These are phyloP conservation scores for Paraphoma chrysanthemicola DNA, from an alignment of 2,329 filamentous ascomycete species.

Conservation along the genomic window DNA sequence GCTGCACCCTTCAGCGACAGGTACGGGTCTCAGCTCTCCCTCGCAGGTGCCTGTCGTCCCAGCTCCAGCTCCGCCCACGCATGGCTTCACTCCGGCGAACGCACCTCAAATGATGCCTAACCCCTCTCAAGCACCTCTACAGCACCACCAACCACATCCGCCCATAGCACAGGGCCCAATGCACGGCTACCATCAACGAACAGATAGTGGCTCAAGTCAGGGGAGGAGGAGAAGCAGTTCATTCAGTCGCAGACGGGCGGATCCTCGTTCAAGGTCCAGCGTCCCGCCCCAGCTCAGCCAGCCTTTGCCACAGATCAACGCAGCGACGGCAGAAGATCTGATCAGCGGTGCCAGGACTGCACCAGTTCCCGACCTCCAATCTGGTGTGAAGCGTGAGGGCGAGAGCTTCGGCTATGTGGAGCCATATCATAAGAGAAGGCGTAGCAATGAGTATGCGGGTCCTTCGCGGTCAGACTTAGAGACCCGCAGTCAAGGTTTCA, in stretches of 20 bases:
- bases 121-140: constrained; percentile 27
- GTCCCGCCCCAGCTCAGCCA: constrained; percentile 45
- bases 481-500: constrained; percentile 34
- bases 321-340: constrained; percentile 41
- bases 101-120: constrained; percentile 44
- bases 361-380: constrained; percentile 36
- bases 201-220: constrained; percentile 42
- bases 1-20: constrained; percentile 49
- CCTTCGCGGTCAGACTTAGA: constrained; percentile 31
- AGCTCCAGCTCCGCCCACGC: constrained; percentile 23
- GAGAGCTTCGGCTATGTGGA: constrained; percentile 38
- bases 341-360: constrained; percentile 45
- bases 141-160: constrained; percentile 35
- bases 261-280: constrained; percentile 40
- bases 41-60: constrained; percentile 33
- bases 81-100: constrained; percentile 49
- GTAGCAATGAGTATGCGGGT: constrained; percentile 33
- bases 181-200: constrained; percentile 42
- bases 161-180: constrained; percentile 33
- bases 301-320: constrained; percentile 41
- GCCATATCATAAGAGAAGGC: constrained; percentile 39
- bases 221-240: constrained; percentile 42
- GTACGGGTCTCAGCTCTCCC: constrained; percentile 39
- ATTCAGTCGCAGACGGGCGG: constrained; percentile 42
- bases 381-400: constrained; percentile 37